Evolutionary conservation across 1,284 basidiomycete genomes (phyloP), one percentile per base, ranked within the genome.

Genomic region (Porodaedalea pini): DNA sequence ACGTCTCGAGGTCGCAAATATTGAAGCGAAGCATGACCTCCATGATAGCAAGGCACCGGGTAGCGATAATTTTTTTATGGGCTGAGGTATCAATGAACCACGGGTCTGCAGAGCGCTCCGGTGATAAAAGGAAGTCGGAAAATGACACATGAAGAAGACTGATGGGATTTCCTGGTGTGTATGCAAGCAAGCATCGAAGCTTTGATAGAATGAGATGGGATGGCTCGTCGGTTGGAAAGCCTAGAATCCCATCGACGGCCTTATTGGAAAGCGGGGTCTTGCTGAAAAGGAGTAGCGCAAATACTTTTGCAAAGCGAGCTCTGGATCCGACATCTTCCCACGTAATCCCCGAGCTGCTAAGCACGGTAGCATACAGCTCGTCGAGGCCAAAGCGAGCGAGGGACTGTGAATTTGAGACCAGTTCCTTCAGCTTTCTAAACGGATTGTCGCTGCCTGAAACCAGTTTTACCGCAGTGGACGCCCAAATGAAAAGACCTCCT

Each of bases 41-140:
- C 65, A 71, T 62, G 39, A 36, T 48, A 2, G 36, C 56, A 43
- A 57, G 27, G 51, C 57, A 49, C 7, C 40, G 40, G 15, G 7
- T 43, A 17, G 10, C 29, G 17, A 32, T 49, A 49, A 23, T n/a
- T 6, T 11, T 6, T 5, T 49, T 49, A 5, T 49, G 47, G 17
- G 5, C 5, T 19, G 21, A 11, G 27, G n/a, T 25, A 43, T 43
- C 40, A 17, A 43, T 43, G 15, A 43, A 43, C 40, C 40, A 43
- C 7, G 17, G 4, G 7, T n/a, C 15, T n/a, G 7, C 40, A 17
- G 17, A 17, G 40, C 15, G 5, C 17, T 5, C 7, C 5, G 40
- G 40, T 21, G 40, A 43, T 25, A 25, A 17, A 4, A 51, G 34
- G 29, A 36, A 51, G 34, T 51, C 50, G 13, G 5, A 27, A 11